Base-by-base conservation (phyloP, 768 basidiomycete species). In the Lactarius deliciosus region DNA sequence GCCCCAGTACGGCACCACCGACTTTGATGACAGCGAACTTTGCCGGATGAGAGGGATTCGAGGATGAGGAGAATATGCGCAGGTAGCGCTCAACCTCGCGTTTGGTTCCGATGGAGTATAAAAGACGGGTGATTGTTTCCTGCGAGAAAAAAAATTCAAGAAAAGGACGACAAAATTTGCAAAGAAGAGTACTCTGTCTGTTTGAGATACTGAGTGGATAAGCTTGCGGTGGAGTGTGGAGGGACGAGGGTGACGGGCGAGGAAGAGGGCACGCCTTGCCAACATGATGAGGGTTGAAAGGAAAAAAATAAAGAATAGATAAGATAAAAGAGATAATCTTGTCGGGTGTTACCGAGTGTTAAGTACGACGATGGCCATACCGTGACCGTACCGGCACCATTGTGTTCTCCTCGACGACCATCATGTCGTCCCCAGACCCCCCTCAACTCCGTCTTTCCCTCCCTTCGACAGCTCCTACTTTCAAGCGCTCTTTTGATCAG, bases 21-120 rank as follows among this genome's bases (percentile, higher is more conserved):
- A 99, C 88, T 79, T 99, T 99, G 83, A 99, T 89, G 66, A 99
- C 97, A 45, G 94, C 95, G 73, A 97, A 97, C 77, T 94, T 96
- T 68, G 95, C 95, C 47, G 93, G 92, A 66, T 93, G 87, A 18
- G 92, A 88, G 2, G 90, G 86, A 73, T 95, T 89, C 8, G 93
- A 92, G 25, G 94, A 89, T n/a, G 92, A 90, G 11, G 94, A 94
- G 76, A 99, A 99, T 74, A 99, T 99, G 58, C 96, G 91, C 36
- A 99, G 88, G 81, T 99, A 96, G 68, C 97, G 90, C 75, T 98
- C 96, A 71, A 99, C 97, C 77, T 99, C 97, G 70, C 94, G 91
- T 75, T 97, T 95, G 36, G 93, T 92, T 60, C 96, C 97, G 70
- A 99, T 90, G 25, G 96, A 98, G 79, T 98, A 98, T 45, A 99